Conservation (phyloP, 371 early-diverging fungal species). For the Conidiobolus incongruus region DNA sequence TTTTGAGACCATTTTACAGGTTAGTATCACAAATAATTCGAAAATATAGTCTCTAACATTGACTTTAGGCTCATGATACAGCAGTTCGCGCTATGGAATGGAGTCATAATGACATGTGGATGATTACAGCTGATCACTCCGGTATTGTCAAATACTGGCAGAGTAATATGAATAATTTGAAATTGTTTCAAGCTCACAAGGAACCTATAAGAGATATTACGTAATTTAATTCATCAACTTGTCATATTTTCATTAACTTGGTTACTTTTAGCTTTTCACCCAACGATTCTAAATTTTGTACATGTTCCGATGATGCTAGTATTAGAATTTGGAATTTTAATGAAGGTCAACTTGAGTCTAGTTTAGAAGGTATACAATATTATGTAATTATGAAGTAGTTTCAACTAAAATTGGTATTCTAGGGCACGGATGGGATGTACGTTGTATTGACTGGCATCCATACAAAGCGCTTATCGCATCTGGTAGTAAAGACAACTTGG, state of each 20-base stretch:
- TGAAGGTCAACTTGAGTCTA: conserved; percentile 65
- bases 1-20: conserved; percentile 98
- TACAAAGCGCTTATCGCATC: conserved; percentile 88
- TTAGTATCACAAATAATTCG: conserved; percentile 6
- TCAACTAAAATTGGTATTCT: background rate
- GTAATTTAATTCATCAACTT: conserved; percentile 12
- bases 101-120: conserved; percentile 93
- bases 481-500: conserved; percentile 95
- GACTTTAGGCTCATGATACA: conserved; percentile 66
- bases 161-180: conserved; percentile 94
- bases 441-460: conserved; percentile 98
- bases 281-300: conserved; percentile 88
- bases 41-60: background rate
- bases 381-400: background rate
- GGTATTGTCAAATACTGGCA: conserved; percentile 99
- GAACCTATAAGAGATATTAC: conserved; percentile 83
- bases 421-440: conserved; percentile 99
- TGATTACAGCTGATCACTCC: conserved; percentile 89
- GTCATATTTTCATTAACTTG: too few species aligned
- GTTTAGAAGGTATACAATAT: conserved; percentile 20
- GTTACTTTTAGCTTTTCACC: conserved; percentile 58
- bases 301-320: conserved; percentile 92
- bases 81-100: conserved; percentile 95
- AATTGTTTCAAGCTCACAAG: conserved; percentile 81
- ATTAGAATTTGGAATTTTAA: conserved; percentile 97